A percentile compares a stretch with the other conserved stretches of the same genome.
phyloP scores from a whole-genome alignment of 257 asterid genomes.

The Solanum corneliomulleri region DNA sequence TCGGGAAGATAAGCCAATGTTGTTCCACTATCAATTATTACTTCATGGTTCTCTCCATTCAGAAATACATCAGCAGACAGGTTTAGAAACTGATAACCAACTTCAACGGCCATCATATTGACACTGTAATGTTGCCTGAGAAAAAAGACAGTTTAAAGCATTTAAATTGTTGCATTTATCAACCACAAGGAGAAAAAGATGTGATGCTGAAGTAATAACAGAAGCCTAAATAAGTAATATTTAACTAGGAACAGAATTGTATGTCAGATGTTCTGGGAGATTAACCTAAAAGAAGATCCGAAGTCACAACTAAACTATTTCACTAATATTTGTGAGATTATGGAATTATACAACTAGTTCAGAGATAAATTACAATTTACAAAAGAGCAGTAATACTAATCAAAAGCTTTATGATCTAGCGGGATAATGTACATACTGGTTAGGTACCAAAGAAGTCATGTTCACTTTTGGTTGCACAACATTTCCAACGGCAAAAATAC shows the following conservation, averaged over 20 bases:
- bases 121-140: slow-evolving; percentile 94
- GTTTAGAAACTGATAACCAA: slow-evolving; percentile 57
- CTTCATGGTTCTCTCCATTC: slow-evolving; percentile 56
- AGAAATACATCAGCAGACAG: slow-evolving; percentile 46
- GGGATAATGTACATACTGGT: slow-evolving; percentile 51
- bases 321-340: background rate
- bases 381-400: background rate
- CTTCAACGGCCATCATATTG: slow-evolving; percentile 83
- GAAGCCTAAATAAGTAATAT: background rate
- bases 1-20: slow-evolving; percentile 93
- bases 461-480: slow-evolving; percentile 97
- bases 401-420: background rate
- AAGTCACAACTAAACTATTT: background rate
- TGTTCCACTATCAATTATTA: slow-evolving; percentile 94
- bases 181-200: background rate
- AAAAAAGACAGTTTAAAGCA: background rate
- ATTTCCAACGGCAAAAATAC: slow-evolving; percentile 96
- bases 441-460: slow-evolving; percentile 69
- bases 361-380: background rate
- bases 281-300: background rate
- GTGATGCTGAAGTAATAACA: background rate
- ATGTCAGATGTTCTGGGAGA: background rate
- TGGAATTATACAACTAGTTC: background rate
- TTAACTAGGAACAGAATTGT: background rate
- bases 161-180: background rate